Base-by-base conservation (phyloP, 2,329 filamentous ascomycete species). In the Aspergillus phoenicis region DNA sequence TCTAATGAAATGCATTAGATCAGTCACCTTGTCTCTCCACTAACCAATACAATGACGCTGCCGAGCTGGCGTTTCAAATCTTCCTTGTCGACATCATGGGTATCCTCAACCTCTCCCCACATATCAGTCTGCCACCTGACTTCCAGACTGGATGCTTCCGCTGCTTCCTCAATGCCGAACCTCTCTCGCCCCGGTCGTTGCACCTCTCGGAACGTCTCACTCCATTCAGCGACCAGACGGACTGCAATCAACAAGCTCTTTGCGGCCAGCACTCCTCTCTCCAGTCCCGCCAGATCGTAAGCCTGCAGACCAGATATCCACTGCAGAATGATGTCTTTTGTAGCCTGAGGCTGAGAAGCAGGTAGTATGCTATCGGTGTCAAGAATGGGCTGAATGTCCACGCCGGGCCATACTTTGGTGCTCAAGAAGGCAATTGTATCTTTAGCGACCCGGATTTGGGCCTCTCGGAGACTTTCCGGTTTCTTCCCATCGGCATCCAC, bases 51-150 rank as follows among this genome's bases (percentile, higher is more conserved):
- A 15, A 97, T 84, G 10, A 92, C 91, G 74, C 92, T 96, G 13
- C 94, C 95, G 62, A 98, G 80, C 79, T 98, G 95, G 70, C 94
- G 85, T 73, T 87, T 85, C 66, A 98, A 69, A 77, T 99, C 95
- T 77, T 96, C 94, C 76, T 89, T 91, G 70, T 96, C 90, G 1
- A 99, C 95, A 81, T 99, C 95, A 78, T 99, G 95, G 28, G 93
- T 97, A 77, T 99, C 93, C 76, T 99, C 95, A 0, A 99, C 95
- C 81, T 97, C 93, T 8, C 95, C 95, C 94, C 95, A 98, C 77
- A 90, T 88, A 28, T 85, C 81, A 1, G 89, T 96, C 84, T 99
- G 95, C 89, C 92, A 97, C 65, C 87, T 84, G 15, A 97, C 91
- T 81, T 99, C 95, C 45, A 96, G 75, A 69, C 86, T 97, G 5